Base-by-base conservation (phyloP, 2,329 filamentous ascomycete genomes). In the Calonectria crousiana region DNA sequence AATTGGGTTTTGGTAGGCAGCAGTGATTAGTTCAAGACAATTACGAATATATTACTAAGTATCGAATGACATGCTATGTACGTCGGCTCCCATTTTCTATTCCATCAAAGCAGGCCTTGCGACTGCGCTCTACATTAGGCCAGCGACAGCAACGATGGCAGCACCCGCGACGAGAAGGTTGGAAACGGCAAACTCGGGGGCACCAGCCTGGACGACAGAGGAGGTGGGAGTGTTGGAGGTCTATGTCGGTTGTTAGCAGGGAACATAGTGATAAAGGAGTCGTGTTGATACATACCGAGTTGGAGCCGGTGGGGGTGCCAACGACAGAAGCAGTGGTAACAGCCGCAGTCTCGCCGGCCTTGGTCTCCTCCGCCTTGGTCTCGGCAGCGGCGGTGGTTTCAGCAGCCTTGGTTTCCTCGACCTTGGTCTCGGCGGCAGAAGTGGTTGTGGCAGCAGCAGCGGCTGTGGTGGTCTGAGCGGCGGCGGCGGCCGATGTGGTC, bases 91-190 rank as follows among this genome's bases (percentile, higher is more conserved):
- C 66, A 26, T 11, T 47, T 52, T 32, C 30, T 32, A 30, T 36
- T 11, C 20, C 23, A 26, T n/a, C 14, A 44, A 44, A 47, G n/a
- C 23, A 23, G 23, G 32, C 14, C 3, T 20, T 18, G 14, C 13
- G 20, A 16, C 56, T 44, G 56, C 30, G 10, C 30, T 28, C 14
- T 74, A 78, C 60, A 78, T 51, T 36, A 76, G 69, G n/a, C 74
- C 71, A 4, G 70, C 72, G 14, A 71, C 70, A 32, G 73, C 75
- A 5, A 77, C 30, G 51, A 78, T 44, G 34, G 75, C 75, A 5
- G 64, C 75, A 47, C 72, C 75, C 10, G 75, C 16, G 14, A 64
- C 75, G 28, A 77, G 13, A 9, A 75, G 26, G 34, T 67, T 41
- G 6, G 77, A 71, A 14, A 77, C 11, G 10, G 23, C 67, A 47